These are phyloP conservation scores for Fraxinus velutina DNA, from an alignment of 305 asterid species.

Conservation along the genomic window DNA sequence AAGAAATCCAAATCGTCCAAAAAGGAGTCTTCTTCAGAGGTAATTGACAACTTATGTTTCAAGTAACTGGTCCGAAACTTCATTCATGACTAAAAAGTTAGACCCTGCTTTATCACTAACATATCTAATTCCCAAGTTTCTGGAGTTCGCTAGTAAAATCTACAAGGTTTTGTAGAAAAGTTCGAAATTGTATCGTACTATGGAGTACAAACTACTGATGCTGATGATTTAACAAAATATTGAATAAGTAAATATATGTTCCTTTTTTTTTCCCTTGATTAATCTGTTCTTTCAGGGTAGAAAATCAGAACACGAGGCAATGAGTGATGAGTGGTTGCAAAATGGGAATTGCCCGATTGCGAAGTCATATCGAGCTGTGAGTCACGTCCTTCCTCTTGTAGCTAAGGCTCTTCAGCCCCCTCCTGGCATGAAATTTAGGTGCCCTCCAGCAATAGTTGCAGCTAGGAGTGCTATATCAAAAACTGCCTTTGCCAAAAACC, in stretches of 20 bases:
- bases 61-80: not conserved
- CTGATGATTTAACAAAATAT: not conserved
- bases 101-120: not conserved
- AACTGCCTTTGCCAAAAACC: constrained; percentile 72
- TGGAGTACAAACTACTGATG: not conserved
- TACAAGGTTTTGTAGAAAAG: not conserved
- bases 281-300: constrained; percentile 46
- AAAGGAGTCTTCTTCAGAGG: constrained; percentile 62
- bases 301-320: constrained; percentile 37
- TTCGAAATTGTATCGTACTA: not conserved
- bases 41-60: constrained; percentile 20
- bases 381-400: constrained; percentile 73
- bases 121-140: not conserved
- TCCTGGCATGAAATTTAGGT: constrained; percentile 58
- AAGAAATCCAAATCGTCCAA: constrained; percentile 58
- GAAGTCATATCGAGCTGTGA: constrained; percentile 75
- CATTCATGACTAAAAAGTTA: not conserved
- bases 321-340: constrained; percentile 59
- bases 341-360: constrained; percentile 88
- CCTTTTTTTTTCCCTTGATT: not conserved
- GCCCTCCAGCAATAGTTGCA: constrained; percentile 72
- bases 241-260: not conserved
- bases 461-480: constrained; percentile 74
- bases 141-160: not conserved
- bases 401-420: constrained; percentile 78